Conservation (phyloP, 2,329 filamentous ascomycete species). For the Karstenula rhodostoma region DNA sequence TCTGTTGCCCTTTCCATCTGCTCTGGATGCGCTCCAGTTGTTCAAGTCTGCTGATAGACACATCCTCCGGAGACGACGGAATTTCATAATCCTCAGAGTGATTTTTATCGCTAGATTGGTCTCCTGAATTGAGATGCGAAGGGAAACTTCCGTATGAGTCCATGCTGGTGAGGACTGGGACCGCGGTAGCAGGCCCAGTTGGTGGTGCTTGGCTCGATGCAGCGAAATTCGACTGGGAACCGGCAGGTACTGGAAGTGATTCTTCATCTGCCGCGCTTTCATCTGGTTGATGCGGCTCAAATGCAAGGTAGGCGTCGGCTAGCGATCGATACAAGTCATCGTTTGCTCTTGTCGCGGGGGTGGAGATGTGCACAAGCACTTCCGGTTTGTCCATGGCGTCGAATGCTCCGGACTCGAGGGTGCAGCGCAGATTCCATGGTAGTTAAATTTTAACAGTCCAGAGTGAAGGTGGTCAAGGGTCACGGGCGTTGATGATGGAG, state of each 20-base stretch:
- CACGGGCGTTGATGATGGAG: background rate
- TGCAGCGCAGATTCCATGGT: slow-evolving; percentile 5
- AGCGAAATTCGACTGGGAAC: background rate
- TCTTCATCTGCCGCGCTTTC: background rate
- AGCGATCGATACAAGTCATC: slow-evolving; percentile 53
- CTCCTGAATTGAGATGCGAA: slow-evolving; percentile 28
- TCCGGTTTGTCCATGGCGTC: slow-evolving; percentile 39
- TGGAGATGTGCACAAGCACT: slow-evolving; percentile 57
- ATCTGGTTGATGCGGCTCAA: slow-evolving; percentile 30
- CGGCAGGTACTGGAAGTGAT: slow-evolving; percentile 1
- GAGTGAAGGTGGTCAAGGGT: background rate
- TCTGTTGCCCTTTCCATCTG: slow-evolving; percentile 31
- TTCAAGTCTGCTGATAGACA: slow-evolving; percentile 32
- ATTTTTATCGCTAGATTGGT: slow-evolving; percentile 5
- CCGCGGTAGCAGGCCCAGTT: background rate
- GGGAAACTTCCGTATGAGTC: slow-evolving; percentile 48
- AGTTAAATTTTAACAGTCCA: background rate
- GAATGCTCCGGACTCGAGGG: background rate
- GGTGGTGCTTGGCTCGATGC: slow-evolving; percentile 1
- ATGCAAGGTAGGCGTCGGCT: slow-evolving; percentile 52
- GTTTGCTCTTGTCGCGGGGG: slow-evolving; percentile 50
- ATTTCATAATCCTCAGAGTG: background rate
- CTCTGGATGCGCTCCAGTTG: slow-evolving; percentile 37
- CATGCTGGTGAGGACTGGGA: slow-evolving; percentile 28
- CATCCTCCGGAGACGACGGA: slow-evolving; percentile 12